Percentiles rank a stretch among this genome's conserved stretches.
Conservation (phyloP, 768 basidiomycete species). For the Boletus insuetus region DNA sequence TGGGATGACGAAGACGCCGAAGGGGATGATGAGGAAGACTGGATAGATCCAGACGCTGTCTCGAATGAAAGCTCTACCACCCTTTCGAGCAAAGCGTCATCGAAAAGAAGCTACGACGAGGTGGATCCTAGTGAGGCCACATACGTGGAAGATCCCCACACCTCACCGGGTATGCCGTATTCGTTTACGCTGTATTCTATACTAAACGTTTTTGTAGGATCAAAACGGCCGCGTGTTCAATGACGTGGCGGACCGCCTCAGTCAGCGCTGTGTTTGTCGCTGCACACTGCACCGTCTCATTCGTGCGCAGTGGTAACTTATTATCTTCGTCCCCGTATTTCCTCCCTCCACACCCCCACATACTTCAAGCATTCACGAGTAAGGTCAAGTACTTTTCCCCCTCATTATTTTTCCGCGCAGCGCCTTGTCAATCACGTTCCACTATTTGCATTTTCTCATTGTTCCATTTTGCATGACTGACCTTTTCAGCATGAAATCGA, state of each 20-base stretch:
- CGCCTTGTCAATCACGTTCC: neutral
- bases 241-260: conserved; percentile 21
- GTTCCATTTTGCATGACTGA: conserved; percentile 22
- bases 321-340: conserved; percentile 16
- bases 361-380: conserved; percentile 13
- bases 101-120: conserved; percentile 49
- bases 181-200: neutral
- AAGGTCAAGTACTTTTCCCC: conserved; percentile 31
- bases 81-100: conserved; percentile 50
- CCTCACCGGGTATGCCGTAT: conserved; percentile 45
- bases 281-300: conserved; percentile 1
- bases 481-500: conserved; percentile 27
- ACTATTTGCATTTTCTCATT: neutral
- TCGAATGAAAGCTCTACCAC: conserved; percentile 55
- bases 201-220: conserved; percentile 27
- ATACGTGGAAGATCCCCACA: conserved; percentile 30
- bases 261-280: neutral
- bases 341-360: neutral
- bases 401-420: neutral
- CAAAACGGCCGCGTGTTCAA: conserved; percentile 44
- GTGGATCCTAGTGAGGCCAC: conserved; percentile 44
- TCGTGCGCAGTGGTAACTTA: conserved; percentile 28
- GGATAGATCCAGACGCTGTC: conserved; percentile 46
- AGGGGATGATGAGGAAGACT: conserved; percentile 42
- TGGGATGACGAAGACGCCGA: conserved; percentile 41